phyloP scores from a whole-genome alignment of 768 basidiomycete species.

The Naematelia encephala region DNA sequence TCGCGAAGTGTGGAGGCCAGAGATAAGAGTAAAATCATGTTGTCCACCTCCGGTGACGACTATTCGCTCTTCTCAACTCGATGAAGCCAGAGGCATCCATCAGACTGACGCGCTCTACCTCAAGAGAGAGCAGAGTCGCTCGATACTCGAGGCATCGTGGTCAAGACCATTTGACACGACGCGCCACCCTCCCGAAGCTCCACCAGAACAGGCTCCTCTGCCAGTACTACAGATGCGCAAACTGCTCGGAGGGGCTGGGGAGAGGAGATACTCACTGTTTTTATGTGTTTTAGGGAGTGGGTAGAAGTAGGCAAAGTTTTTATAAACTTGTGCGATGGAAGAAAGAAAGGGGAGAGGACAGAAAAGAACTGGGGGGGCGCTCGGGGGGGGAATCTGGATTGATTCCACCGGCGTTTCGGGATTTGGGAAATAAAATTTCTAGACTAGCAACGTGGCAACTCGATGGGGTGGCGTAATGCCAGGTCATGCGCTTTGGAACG shows the following conservation, averaged over 20 bases:
- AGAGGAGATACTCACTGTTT: not conserved
- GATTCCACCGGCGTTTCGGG: not conserved
- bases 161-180: not conserved
- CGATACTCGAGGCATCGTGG: not conserved
- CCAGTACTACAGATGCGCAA: not conserved
- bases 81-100: not conserved
- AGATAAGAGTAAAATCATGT: slow-evolving; percentile 1
- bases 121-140: not conserved
- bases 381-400: not conserved
- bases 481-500: not conserved
- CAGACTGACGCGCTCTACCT: not conserved
- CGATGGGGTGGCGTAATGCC: not conserved
- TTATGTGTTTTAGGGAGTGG: not conserved
- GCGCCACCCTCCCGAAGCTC: not conserved
- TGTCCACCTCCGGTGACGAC: not conserved
- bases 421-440: not conserved
- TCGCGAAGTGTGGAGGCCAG: not conserved
- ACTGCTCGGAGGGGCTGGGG: no score
- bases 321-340: not conserved
- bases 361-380: slow-evolving; percentile 1
- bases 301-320: not conserved
- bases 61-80: not conserved
- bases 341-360: not conserved
- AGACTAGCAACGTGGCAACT: not conserved
- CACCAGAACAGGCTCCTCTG: not conserved